Conservation (phyloP, 2,329 filamentous ascomycete species). For the Pseudogymnoascus sp. region DNA sequence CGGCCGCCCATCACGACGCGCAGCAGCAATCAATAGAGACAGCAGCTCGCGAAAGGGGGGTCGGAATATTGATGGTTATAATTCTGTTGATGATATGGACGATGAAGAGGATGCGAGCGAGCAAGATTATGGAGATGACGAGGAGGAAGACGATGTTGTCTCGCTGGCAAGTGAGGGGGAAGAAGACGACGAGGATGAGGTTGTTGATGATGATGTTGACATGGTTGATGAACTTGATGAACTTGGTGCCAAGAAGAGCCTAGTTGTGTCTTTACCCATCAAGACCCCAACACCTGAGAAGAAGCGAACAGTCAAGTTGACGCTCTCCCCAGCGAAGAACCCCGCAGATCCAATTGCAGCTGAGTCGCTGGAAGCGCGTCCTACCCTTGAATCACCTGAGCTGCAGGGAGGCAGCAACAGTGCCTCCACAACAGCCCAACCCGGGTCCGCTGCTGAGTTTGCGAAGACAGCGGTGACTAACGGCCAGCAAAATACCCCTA, state of each 20-base stretch:
- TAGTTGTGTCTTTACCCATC: slow-evolving; percentile 66
- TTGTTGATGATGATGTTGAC: slow-evolving; percentile 38
- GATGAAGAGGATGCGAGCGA: slow-evolving; percentile 64
- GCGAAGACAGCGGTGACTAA: neutral
- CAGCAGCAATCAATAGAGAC: slow-evolving; percentile 17
- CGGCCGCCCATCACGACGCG: slow-evolving; percentile 34
- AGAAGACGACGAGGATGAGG: slow-evolving; percentile 35
- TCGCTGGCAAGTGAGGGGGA: slow-evolving; percentile 48
- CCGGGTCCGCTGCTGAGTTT: neutral
- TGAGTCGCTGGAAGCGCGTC: slow-evolving; percentile 24
- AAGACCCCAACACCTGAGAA: slow-evolving; percentile 27
- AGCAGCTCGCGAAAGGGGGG: slow-evolving; percentile 32
- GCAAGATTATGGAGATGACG: slow-evolving; percentile 68
- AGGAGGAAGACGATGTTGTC: slow-evolving; percentile 60
- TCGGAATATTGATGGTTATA: slow-evolving; percentile 43
- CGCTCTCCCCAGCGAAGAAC: slow-evolving; percentile 14
- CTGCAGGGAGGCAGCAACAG: slow-evolving; percentile 26
- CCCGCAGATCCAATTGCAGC: slow-evolving; percentile 5
- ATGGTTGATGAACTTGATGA: slow-evolving; percentile 46
- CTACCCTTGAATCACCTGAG: slow-evolving; percentile 25
- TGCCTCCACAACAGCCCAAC: neutral
- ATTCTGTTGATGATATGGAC: slow-evolving; percentile 51
- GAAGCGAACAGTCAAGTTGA: slow-evolving; percentile 26
- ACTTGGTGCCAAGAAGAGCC: slow-evolving; percentile 41
- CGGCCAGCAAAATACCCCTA: neutral